Evolutionary conservation across 371 early-diverging fungal species (phyloP).

Genomic region (Mucor mucedo): DNA sequence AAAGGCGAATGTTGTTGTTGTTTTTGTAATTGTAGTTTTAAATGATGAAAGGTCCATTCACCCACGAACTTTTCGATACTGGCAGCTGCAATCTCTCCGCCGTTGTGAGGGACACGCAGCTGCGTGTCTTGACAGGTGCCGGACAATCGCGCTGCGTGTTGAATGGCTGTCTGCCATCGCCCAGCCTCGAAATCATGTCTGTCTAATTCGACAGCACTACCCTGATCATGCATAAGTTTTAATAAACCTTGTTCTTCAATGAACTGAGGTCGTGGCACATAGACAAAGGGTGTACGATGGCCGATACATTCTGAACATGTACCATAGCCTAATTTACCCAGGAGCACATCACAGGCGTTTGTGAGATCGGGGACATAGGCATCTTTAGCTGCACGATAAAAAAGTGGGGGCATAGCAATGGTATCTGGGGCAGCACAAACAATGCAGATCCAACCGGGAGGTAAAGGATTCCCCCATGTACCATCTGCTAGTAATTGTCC

Average conservation of each 20-base stretch:
- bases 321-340: constrained; percentile 83
- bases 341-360: constrained; percentile 74
- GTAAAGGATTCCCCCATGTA: constrained; percentile 64
- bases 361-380: constrained; percentile 81
- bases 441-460: constrained; percentile 79
- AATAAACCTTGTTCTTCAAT: constrained; percentile 78
- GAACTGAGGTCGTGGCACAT: constrained; percentile 79
- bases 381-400: constrained; percentile 66
- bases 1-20: constrained; percentile 7
- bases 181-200: constrained; percentile 68
- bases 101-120: constrained; percentile 57
- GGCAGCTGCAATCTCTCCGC: constrained; percentile 59
- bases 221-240: constrained; percentile 69
- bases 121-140: constrained; percentile 43
- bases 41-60: constrained; percentile 35
- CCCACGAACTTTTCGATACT: constrained; percentile 54
- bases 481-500: constrained; percentile 66
- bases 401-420: constrained; percentile 57
- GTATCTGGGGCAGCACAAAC: constrained; percentile 67
- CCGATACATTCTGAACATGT: constrained; percentile 84
- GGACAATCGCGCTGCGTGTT: constrained; percentile 37
- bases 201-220: constrained; percentile 65
- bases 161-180: constrained; percentile 59
- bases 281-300: constrained; percentile 73
- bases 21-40: background rate